A percentile compares a stretch with the other conserved stretches of the same genome.
Evolutionary conservation across 2,329 filamentous ascomycete species (phyloP).

Genomic region (Fusarium xyrophilum): DNA sequence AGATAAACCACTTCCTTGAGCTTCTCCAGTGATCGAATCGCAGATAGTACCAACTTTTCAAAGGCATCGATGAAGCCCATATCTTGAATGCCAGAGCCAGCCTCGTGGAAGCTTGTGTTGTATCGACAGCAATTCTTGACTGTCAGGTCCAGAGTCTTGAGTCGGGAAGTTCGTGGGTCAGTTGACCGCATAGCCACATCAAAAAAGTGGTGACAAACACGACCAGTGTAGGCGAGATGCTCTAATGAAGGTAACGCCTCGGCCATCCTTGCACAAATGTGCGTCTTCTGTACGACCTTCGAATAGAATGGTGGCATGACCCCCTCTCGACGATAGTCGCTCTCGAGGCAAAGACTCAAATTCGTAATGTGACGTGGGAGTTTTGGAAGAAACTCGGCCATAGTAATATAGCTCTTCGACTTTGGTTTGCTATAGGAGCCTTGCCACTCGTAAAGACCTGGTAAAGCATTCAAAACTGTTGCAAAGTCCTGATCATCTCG

Average conservation of each 20-base stretch:
- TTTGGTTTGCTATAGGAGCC: constrained; percentile 75
- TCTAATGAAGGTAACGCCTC: constrained; percentile 67
- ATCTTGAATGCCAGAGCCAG: constrained; percentile 73
- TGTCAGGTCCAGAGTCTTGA: constrained; percentile 73
- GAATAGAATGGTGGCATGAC: constrained; percentile 66
- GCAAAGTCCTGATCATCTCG: constrained; percentile 68
- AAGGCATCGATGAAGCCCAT: constrained; percentile 75
- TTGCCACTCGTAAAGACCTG: constrained; percentile 69
- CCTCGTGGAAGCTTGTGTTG: constrained; percentile 63
- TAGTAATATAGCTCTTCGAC: constrained; percentile 74
- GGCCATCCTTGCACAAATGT: constrained; percentile 71
- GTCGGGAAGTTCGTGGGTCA: constrained; percentile 56
- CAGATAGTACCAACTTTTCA: constrained; percentile 70
- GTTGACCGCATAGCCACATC: constrained; percentile 60
- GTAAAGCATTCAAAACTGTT: constrained; percentile 66
- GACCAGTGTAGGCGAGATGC: constrained; percentile 74
- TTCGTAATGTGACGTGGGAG: constrained; percentile 66
- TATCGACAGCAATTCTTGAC: constrained; percentile 77
- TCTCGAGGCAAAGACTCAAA: constrained; percentile 73
- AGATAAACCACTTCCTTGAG: constrained; percentile 68
- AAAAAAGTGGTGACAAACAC: constrained; percentile 74
- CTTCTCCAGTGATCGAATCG: constrained; percentile 64
- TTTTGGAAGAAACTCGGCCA: constrained; percentile 67
- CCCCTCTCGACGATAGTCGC: constrained; percentile 71
- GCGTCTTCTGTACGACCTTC: constrained; percentile 65